Conservation (phyloP, 768 basidiomycete species). For the Naematelia aurantialba region DNA sequence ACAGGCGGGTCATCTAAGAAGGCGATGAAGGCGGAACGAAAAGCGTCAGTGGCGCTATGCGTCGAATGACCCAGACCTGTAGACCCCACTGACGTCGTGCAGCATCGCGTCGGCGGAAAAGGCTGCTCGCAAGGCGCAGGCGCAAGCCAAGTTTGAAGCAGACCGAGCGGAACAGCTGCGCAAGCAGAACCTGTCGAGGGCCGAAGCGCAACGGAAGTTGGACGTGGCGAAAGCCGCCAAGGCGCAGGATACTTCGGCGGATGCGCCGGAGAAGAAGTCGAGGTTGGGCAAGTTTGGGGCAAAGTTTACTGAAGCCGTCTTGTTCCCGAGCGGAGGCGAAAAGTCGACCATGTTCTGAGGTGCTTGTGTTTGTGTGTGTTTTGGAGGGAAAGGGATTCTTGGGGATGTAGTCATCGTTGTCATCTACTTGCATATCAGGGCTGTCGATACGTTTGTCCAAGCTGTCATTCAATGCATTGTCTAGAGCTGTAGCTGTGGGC, state of each 20-base stretch:
- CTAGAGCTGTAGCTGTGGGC: neutral
- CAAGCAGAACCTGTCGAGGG: constrained; percentile 22
- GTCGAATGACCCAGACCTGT: neutral
- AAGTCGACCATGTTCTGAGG: constrained; percentile 24
- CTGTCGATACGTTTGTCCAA: neutral
- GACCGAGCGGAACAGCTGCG: constrained; percentile 27
- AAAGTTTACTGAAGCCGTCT: constrained; percentile 31
- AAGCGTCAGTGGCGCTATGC: constrained; percentile 10
- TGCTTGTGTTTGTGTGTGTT: neutral
- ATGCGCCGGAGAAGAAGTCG: constrained; percentile 12
- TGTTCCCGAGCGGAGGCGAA: constrained; percentile 27
- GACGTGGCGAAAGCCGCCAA: constrained; percentile 14
- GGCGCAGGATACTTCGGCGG: constrained; percentile 5
- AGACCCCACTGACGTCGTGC: neutral
- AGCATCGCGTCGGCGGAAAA: constrained; percentile 33
- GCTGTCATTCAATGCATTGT: neutral
- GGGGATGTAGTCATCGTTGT: no score
- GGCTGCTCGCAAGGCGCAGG: constrained; percentile 26
- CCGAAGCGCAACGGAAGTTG: constrained; percentile 25
- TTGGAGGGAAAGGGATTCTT: no score
- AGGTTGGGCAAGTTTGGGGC: constrained; percentile 33
- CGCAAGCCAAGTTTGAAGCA: constrained; percentile 28
- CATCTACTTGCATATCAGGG: no score
- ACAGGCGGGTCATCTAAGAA: neutral
- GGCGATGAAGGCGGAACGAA: neutral